Evolutionary conservation across 139 green algal genomes (phyloP), one percentile per base, ranked within the genome.

Genomic region (Chlorella sp.): DNA sequence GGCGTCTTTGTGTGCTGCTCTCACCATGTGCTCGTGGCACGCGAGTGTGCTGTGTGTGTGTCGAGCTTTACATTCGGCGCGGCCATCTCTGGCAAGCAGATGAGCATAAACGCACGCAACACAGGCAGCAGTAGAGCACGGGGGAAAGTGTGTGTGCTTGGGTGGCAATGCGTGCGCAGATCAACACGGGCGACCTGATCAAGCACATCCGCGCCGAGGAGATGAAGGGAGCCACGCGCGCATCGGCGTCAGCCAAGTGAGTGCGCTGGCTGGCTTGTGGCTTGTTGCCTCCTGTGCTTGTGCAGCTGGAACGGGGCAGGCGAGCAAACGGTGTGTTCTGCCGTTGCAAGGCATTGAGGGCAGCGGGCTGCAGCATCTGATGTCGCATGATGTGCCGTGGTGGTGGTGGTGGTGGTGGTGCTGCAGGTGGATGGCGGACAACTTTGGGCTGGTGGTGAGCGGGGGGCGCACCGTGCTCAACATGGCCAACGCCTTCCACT

Each of bases 161-260:
- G 10, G 42, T 55, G 10, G 42, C 42, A 17, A 10, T 24, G 10
- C 42, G 42, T 55, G 42, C 50, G 64, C 64, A 70, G 80, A 98
- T 98, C 87, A 98, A 98, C 90, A 98, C 93, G 5, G 93, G 94
- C 27, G 90, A 95, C 72, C 83, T 97, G 62, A 89, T 97, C 79
- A 97, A 97, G 85, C 32, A 82, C 62, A 79, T 95, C 26, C 80
- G 89, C 34, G 72, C 79, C 17, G 82, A 91, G 68, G 62, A 91
- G 24, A 89, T 93, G 84, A 72, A 78, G n/a, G 65, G 1, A 2
- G 42, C n/a, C 27, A 5, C 34, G 2, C 67, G 27, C 33, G n/a
- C 51, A 2, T 68, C 34, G 3, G 74, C 74, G 1, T 66, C 35
- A 63, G 73, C 73, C 35, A 69, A 60, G 71, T 76, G 34, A 62